Percentiles rank a stretch among this genome's conserved stretches.
Evolutionary conservation across 352 stramenopile species (phyloP).

Genomic region (Phytopythium vexans): DNA sequence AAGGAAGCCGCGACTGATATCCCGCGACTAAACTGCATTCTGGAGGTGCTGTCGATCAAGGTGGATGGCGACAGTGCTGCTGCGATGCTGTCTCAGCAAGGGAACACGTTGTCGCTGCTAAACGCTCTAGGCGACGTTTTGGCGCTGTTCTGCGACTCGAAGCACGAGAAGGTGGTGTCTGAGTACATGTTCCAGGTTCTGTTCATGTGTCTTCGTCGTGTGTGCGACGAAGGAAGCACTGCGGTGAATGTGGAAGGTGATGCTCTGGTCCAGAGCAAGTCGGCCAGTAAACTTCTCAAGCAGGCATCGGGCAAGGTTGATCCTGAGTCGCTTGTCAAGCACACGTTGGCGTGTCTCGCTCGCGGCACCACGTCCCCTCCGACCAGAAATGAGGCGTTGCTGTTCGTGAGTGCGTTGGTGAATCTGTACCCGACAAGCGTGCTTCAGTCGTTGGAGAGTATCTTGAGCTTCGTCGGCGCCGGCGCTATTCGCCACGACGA

Average conservation of each 20-base stretch:
- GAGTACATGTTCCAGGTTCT: conserved; percentile 83
- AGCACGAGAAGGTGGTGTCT: conserved; percentile 52
- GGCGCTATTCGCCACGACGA: conserved; percentile 71
- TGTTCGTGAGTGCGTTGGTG: conserved; percentile 81
- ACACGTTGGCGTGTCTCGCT: conserved; percentile 65
- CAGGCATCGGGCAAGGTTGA: conserved; percentile 21
- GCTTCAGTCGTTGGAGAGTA: conserved; percentile 71
- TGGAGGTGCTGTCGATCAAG: conserved; percentile 77
- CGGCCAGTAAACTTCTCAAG: conserved; percentile 19
- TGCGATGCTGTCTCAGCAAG: conserved; percentile 21
- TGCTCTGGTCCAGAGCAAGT: conserved; percentile 1
- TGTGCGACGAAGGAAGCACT: conserved; percentile 45
- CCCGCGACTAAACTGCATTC: conserved; percentile 61
- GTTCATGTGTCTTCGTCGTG: conserved; percentile 69
- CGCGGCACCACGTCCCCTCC: conserved; percentile 58
- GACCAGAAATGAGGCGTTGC: conserved; percentile 76
- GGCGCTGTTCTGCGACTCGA: conserved; percentile 46
- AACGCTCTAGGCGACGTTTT: conserved; percentile 58
- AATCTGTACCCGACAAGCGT: conserved; percentile 72
- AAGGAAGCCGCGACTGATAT: conserved; percentile 36
- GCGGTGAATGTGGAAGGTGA: neutral
- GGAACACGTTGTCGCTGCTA: conserved; percentile 35
- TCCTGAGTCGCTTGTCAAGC: conserved; percentile 71
- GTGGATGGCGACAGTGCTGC: conserved; percentile 30
- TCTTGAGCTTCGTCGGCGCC: conserved; percentile 60